phyloP scores from a whole-genome alignment of 768 basidiomycete species.

The Punctularia strigosozonata region DNA sequence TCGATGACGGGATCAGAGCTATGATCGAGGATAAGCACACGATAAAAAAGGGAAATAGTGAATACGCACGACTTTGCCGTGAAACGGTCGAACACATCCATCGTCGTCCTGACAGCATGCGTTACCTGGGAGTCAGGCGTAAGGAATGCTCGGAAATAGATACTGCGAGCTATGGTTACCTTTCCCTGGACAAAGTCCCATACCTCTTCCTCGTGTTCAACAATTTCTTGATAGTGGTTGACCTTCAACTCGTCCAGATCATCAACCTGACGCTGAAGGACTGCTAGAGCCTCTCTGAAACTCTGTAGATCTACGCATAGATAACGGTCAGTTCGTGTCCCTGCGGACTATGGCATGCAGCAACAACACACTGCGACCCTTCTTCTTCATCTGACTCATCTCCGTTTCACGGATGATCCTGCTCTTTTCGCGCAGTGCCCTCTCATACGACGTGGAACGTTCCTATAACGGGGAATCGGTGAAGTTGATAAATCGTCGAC shows the following conservation, averaged over 20 bases:
- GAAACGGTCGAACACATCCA: conserved; percentile 86
- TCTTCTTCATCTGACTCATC: conserved; percentile 70
- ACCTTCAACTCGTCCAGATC: conserved; percentile 81
- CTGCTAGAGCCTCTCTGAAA: conserved; percentile 72
- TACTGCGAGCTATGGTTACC: conserved; percentile 24
- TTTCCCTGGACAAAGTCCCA: conserved; percentile 88
- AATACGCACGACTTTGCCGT: conserved; percentile 71
- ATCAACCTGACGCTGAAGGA: conserved; percentile 83
- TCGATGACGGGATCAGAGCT: conserved; percentile 86
- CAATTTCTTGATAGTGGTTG: conserved; percentile 77
- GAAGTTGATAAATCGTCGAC: conserved; percentile 1
- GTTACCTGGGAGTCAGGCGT: conserved; percentile 38
- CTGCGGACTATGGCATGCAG: conserved; percentile 1
- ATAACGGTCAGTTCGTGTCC: background rate
- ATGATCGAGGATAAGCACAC: conserved; percentile 6
- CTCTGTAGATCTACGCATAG: conserved; percentile 66
- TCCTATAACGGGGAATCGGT: conserved; percentile 38
- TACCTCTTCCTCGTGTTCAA: conserved; percentile 91
- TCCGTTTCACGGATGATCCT: conserved; percentile 79
- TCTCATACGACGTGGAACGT: conserved; percentile 77
- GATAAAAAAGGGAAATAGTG: conserved; percentile 3
- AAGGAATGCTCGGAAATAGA: background rate
- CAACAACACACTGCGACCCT: conserved; percentile 67
- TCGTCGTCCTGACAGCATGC: conserved; percentile 76
- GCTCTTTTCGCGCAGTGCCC: conserved; percentile 71